These are phyloP conservation scores for Colletotrichum spinosum DNA, from an alignment of 2,329 filamentous ascomycete genomes.

Conservation along the genomic window DNA sequence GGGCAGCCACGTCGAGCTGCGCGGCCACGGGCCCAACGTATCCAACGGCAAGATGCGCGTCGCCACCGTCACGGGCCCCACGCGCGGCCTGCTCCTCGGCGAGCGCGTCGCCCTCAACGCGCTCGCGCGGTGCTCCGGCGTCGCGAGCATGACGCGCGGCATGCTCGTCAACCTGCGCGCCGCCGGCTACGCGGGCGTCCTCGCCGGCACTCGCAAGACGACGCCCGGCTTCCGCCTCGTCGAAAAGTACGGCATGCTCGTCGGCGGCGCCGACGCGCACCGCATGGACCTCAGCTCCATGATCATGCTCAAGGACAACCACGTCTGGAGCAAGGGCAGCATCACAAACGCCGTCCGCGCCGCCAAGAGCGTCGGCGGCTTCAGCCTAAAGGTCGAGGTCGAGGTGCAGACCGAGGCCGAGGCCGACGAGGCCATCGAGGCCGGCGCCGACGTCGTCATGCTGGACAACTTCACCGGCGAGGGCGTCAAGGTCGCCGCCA, in stretches of 20 bases:
- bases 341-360: conserved; percentile 88
- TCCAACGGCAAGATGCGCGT: conserved; percentile 64
- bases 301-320: conserved; percentile 99
- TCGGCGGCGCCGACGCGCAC: conserved; percentile 92
- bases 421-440: conserved; percentile 89
- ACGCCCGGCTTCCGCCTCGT: conserved; percentile 95
- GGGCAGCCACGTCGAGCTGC: conserved; percentile 74
- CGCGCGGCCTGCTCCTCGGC: conserved; percentile 83
- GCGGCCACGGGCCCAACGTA: conserved; percentile 58
- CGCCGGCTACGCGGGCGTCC: conserved; percentile 81
- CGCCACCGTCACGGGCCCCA: conserved; percentile 88
- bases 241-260: conserved; percentile 98
- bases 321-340: conserved; percentile 90
- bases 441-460: conserved; percentile 97
- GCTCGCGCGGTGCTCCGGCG: conserved; percentile 89
- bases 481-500: conserved; percentile 80
- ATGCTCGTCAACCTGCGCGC: conserved; percentile 67
- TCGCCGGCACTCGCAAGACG: conserved; percentile 97
- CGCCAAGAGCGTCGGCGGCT: conserved; percentile 86
- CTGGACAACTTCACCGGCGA: conserved; percentile 92
- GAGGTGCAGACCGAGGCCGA: conserved; percentile 91
- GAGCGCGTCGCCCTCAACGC: conserved; percentile 94
- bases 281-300: conserved; percentile 91
- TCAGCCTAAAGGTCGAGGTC: conserved; percentile 94
- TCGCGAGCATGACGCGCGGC: conserved; percentile 76